phyloP scores from a whole-genome alignment of 257 asterid genomes.

The Lycium ferocissimum region DNA sequence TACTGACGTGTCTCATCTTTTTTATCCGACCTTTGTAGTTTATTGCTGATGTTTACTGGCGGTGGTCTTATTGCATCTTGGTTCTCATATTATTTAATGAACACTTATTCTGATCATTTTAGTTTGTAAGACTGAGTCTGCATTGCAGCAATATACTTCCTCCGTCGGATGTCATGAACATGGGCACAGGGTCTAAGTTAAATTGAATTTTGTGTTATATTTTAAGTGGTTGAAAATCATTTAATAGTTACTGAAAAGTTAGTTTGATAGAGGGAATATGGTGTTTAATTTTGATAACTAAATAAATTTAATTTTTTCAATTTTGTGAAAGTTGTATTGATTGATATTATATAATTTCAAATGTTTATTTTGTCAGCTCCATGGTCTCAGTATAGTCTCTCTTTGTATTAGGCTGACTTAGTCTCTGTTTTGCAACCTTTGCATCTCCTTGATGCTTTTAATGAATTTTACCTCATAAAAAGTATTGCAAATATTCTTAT shows the following conservation, averaged over 20 bases:
- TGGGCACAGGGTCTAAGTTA: not conserved
- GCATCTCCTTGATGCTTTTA: not conserved
- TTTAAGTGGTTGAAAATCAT: not conserved
- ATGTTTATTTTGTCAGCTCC: not conserved
- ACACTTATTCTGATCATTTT: not conserved
- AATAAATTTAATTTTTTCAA: not conserved
- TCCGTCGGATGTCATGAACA: not conserved
- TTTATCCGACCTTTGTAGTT: not conserved
- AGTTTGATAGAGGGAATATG: not conserved
- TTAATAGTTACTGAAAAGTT: not conserved
- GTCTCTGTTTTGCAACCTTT: not conserved
- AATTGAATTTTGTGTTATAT: not conserved
- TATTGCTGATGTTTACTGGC: not conserved
- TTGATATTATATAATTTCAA: not conserved
- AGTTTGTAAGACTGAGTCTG: not conserved
- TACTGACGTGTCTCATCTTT: not conserved
- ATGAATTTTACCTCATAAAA: not conserved
- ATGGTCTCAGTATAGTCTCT: not conserved
- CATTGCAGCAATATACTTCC: not conserved
- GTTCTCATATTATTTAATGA: not conserved
- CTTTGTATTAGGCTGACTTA: not conserved
- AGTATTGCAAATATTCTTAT: not conserved
- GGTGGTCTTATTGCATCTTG: not conserved
- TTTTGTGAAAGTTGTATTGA: slow-evolving; percentile 4
- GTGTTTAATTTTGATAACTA: not conserved